Base-by-base conservation (phyloP, 2,329 filamentous ascomycete species). In the Celoporthe dispersa region DNA sequence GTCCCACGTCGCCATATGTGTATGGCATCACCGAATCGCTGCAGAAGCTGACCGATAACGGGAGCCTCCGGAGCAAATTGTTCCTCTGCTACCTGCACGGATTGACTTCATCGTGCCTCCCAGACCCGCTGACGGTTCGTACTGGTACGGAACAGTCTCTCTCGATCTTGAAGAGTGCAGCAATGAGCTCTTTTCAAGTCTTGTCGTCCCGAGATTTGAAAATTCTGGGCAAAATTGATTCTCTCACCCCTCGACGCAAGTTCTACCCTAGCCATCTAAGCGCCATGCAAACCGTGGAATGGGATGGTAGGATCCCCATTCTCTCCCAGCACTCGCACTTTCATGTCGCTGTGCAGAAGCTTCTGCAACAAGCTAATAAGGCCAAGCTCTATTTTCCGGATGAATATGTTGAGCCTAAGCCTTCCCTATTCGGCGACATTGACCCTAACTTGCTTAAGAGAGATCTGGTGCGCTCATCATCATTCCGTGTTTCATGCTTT, bases 81-180 rank as follows among this genome's bases (percentile, higher is more conserved):
- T 81, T 83, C 25, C 77, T 88, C 0, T 79, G 79, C 11, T 85
- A 85, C 37, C 75, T 90, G 0, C 87, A 90, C 71, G 86, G 84
- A 0, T 68, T 88, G 0, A 90, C 88, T 0, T 86, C 87, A 0
- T 81, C 82, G 64, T 86, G 81, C 35, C 76, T 88, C 0, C 83
- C 84, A 0, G 87, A 90, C 72, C 77, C 77, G 0, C 78, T 89
- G 0, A 86, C 83, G 0, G 62, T 74, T 0, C 76, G 77, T 6
- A 90, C 86, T 0, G 88, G 88, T 0, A 88, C 86, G 0, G 87
- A 90, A 72, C 76, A 85, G 61, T 85, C 87, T 0, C 73, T 90
- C 0, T 72, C 74, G 0, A 85, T 87, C 1, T 75, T 90, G 0
- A 59, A 70, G 0, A 86, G 84, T 0, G 85, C 85, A 0, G 80